phyloP scores from a whole-genome alignment of 2,329 filamentous ascomycete species.

The Lachnellula subtilissima region DNA sequence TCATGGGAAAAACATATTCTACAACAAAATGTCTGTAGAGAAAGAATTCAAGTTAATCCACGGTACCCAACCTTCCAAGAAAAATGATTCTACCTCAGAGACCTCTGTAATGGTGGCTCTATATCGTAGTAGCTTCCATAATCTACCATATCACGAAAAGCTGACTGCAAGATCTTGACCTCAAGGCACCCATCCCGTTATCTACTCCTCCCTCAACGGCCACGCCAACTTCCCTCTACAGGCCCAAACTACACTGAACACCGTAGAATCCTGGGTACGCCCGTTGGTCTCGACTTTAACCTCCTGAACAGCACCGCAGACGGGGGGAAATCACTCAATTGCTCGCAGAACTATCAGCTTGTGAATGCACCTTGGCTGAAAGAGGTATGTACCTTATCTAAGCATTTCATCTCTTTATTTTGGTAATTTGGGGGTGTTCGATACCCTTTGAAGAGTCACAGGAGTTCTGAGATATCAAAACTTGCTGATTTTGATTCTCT shows the following conservation, averaged over 20 bases:
- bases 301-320: slow-evolving; percentile 17
- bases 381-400: background rate
- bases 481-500: no score
- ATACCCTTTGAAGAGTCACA: no score
- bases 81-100: no score
- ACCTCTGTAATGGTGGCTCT: no score
- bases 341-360: slow-evolving; percentile 12
- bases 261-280: slow-evolving; percentile 14
- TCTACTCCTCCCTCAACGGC: slow-evolving; percentile 21
- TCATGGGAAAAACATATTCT: slow-evolving; percentile 19
- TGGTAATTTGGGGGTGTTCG: no score
- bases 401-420: no score
- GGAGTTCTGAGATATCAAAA: no score
- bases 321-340: slow-evolving; percentile 11
- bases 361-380: slow-evolving; percentile 18
- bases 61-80: background rate
- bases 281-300: slow-evolving; percentile 19
- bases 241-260: slow-evolving; percentile 19
- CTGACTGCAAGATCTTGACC: no score
- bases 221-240: slow-evolving; percentile 18
- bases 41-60: slow-evolving; percentile 13
- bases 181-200: slow-evolving; percentile 9
- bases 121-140: no score
- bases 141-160: no score
- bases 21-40: slow-evolving; percentile 7